phyloP scores from a whole-genome alignment of 108 stramenopile genomes.

The Pseudonitzschia multistriata region DNA sequence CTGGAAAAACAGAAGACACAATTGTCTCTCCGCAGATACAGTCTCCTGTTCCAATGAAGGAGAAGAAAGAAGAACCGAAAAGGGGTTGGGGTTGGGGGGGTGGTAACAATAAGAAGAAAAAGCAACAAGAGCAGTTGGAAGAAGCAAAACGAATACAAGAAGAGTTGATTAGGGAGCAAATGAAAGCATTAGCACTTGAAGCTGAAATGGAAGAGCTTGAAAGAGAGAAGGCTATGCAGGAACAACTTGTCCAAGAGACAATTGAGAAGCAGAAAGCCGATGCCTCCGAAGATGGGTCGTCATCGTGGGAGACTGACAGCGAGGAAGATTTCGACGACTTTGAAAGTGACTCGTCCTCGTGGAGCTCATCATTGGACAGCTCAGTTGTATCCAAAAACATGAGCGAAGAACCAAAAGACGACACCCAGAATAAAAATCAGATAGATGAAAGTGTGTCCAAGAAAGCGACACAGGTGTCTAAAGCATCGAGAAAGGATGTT shows the following conservation, averaged over 20 bases:
- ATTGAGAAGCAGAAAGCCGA: constrained; percentile 27
- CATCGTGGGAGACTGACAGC: constrained; percentile 33
- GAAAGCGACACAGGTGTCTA: neutral
- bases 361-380: neutral
- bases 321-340: constrained; percentile 2
- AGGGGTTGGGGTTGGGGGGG: constrained; percentile 19
- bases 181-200: constrained; percentile 28
- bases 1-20: neutral
- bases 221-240: constrained; percentile 32
- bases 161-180: constrained; percentile 37
- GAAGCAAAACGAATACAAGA: constrained; percentile 26
- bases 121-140: constrained; percentile 27
- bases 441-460: too few relatives aligned
- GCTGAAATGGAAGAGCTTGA: constrained; percentile 27
- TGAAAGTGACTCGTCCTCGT: constrained; percentile 6
- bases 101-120: constrained; percentile 15
- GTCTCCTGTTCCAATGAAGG: neutral
- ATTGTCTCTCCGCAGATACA: neutral
- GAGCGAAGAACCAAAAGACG: neutral
- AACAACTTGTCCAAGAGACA: constrained; percentile 29
- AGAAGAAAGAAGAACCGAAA: constrained; percentile 13
- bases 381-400: constrained; percentile 8
- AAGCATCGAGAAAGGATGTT: neutral
- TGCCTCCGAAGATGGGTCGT: constrained; percentile 10
- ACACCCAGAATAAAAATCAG: neutral